Conservation (phyloP, 2,329 filamentous ascomycete species). For the Neodidymelliopsis sp. region DNA sequence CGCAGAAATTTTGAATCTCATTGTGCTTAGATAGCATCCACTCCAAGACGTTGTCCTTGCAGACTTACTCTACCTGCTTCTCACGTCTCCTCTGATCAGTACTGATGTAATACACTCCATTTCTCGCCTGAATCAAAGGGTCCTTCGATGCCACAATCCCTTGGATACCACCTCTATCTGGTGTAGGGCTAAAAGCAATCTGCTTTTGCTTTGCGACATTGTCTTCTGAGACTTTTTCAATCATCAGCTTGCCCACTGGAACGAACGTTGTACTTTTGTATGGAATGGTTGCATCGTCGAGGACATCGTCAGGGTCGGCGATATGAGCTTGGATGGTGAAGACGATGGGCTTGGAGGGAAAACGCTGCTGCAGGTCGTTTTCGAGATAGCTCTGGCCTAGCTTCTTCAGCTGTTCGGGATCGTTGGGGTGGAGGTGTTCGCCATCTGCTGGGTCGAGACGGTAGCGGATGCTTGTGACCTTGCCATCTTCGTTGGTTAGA, state of each 20-base stretch:
- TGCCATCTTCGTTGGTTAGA: constrained; percentile 11
- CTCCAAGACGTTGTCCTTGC: too few relatives aligned
- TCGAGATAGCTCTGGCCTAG: constrained; percentile 14
- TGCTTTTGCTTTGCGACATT: constrained; percentile 17
- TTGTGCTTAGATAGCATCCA: too few relatives aligned
- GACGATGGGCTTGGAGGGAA: constrained; percentile 14
- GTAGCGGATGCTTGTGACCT: constrained; percentile 11
- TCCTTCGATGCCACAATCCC: constrained; percentile 11
- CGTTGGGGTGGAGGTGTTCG: constrained; percentile 12
- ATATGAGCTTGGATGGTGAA: constrained; percentile 17
- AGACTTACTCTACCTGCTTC: constrained; percentile 14
- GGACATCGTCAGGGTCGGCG: constrained; percentile 9
- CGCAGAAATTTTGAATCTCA: too few relatives aligned
- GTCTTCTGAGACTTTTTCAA: constrained; percentile 10
- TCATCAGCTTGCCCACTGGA: constrained; percentile 8
- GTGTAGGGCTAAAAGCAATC: constrained; percentile 17
- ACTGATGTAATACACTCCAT: constrained; percentile 15
- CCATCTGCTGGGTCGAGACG: constrained; percentile 16
- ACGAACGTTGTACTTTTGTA: constrained; percentile 17
- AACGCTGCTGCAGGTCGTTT: constrained; percentile 8
- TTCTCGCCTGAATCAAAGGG: constrained; percentile 15
- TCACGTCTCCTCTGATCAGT: constrained; percentile 17
- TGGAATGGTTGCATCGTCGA: constrained; percentile 15
- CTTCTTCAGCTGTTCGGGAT: background rate
- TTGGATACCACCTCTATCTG: constrained; percentile 9